Conservation (phyloP, 345 rosid genomes). For the Citrus glauca region DNA sequence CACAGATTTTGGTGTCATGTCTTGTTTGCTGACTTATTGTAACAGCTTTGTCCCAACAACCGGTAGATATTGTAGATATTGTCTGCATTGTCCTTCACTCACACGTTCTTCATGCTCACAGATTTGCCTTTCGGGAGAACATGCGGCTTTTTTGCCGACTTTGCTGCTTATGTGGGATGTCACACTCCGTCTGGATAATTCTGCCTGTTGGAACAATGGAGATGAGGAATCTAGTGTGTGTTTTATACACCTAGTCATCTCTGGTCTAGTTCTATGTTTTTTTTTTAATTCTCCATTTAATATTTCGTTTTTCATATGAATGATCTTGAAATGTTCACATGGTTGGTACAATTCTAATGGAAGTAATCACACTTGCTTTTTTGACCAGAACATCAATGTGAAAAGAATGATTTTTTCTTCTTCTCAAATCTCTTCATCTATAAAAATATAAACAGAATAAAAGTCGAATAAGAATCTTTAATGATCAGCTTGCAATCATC, state of each 20-base stretch:
- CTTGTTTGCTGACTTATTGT: conserved; percentile 23
- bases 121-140: neutral
- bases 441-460: neutral
- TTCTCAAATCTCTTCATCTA: neutral
- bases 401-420: neutral
- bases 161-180: neutral
- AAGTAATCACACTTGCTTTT: conserved; percentile 7
- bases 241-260: neutral
- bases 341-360: conserved; percentile 12
- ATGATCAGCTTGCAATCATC: conserved; percentile 23
- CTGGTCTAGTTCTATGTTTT: neutral
- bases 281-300: neutral
- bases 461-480: neutral
- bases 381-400: conserved; percentile 7
- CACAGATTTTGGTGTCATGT: conserved; percentile 35
- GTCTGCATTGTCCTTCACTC: neutral
- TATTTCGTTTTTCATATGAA: neutral
- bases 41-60: too few species aligned
- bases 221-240: conserved; percentile 4
- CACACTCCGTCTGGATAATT: neutral
- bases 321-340: neutral
- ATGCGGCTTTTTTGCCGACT: neutral
- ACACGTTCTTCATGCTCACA: neutral
- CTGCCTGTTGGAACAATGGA: neutral
- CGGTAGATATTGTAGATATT: too few species aligned